Evolutionary conservation across 495 filamentous ascomycete species (phyloP), one percentile per base, ranked within the genome.

Genomic region (Physcia stellaris): DNA sequence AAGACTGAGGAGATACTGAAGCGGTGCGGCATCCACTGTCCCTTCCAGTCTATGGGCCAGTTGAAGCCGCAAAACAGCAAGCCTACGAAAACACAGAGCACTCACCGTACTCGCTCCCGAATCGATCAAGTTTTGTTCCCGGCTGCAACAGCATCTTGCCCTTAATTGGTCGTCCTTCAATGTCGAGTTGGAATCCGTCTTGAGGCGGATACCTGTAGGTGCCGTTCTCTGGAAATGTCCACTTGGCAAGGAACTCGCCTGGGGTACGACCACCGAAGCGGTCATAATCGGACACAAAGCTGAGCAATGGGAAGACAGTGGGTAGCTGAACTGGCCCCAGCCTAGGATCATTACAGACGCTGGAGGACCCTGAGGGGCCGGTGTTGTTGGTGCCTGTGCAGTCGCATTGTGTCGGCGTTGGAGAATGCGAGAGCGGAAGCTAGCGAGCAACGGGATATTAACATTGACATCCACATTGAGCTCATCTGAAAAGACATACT

Each of bases 51-150:
- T n/a, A n/a, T n/a, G n/a, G n/a, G n/a, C n/a, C n/a, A n/a, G n/a
- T n/a, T 13, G 1, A 3, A 12, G 5, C 44, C 29, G 26, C 13
- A 9, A 9, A 13, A 28, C 13, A 28, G 26, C 26, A 13, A 28
- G 26, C 13, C 9, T 28, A 13, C 13, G n/a, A 28, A 9, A 28
- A 13, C 26, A 28, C 9, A 28, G 26, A 28, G 26, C 26, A 16
- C 33, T 35, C 29, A 15, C 61, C 61, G 34, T 53, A 58, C 44
- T 71, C 64, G 10, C 51, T 53, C 0, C 72, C 71, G 39, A 75
- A 77, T 6, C 72, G 55, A 41, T 77, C 71, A n/a, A 77, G 31
- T 40, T 70, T 50, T 34, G 58, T 58, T 4, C 68, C 70, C 1
- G 47, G 54, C 4, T 39, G 40, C 0, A 77, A 54, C 1, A 61